Conservation (phyloP, 1,284 basidiomycete genomes). For the Papiliotrema flavescens region DNA sequence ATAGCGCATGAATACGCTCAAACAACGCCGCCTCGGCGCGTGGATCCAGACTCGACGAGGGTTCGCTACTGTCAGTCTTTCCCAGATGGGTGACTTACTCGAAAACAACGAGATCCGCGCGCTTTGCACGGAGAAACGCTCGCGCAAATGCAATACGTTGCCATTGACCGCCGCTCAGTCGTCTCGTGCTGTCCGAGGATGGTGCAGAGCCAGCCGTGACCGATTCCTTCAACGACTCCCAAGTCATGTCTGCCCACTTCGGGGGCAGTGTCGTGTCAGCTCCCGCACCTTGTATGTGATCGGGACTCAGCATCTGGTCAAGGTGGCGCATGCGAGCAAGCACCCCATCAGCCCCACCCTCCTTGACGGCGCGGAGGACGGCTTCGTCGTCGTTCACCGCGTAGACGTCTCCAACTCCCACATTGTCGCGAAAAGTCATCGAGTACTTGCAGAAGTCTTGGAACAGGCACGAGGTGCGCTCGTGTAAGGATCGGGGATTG, state of each 20-base stretch:
- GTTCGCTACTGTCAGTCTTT: conserved; percentile 26
- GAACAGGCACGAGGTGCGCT: conserved; percentile 67
- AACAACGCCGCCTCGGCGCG: conserved; percentile 74
- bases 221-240: background rate
- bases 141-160: conserved; percentile 76
- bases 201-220: background rate
- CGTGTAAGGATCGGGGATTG: conserved; percentile 65
- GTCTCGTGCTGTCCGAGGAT: background rate
- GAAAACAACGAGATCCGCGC: conserved; percentile 71
- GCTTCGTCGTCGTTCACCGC: background rate
- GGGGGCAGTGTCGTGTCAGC: no score
- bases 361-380: background rate
- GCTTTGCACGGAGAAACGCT: conserved; percentile 73
- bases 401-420: background rate
- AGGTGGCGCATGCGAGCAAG: conserved; percentile 10
- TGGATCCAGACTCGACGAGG: conserved; percentile 64
- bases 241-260: background rate
- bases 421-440: conserved; percentile 67
- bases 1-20: conserved; percentile 40
- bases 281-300: no score
- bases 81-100: conserved; percentile 48
- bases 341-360: conserved; percentile 58
- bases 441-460: conserved; percentile 76
- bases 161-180: conserved; percentile 58
- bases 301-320: no score